A percentile compares a stretch with the other conserved stretches of the same genome.
Evolutionary conservation across 352 stramenopile genomes (phyloP).

Genomic region (Globisporangium nodosum): DNA sequence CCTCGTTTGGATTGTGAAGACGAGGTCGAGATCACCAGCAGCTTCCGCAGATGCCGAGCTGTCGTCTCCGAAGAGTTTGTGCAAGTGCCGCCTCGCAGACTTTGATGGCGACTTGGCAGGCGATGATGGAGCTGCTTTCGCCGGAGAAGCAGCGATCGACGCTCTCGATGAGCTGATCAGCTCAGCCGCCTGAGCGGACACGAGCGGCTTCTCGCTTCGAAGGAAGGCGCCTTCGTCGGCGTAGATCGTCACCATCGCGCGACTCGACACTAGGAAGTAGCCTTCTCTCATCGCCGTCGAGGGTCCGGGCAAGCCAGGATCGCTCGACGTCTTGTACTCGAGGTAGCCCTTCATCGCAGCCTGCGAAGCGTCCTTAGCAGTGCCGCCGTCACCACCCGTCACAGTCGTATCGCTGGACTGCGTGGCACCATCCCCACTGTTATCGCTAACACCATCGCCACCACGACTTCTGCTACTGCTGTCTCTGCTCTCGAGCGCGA

Average conservation of each 20-base stretch:
- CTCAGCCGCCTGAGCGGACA: conserved; percentile 29
- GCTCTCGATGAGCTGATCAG: conserved; percentile 11
- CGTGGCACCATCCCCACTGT: not conserved
- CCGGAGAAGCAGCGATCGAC: not conserved
- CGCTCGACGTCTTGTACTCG: conserved; percentile 9
- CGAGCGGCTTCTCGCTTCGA: conserved; percentile 10
- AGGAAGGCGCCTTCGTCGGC: conserved; percentile 43
- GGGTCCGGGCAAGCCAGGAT: conserved; percentile 9
- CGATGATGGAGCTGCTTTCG: not conserved
- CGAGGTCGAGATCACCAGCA: not conserved
- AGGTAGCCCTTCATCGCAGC: conserved; percentile 10
- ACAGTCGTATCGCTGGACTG: not conserved
- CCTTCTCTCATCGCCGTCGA: conserved; percentile 17
- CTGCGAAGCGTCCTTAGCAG: not conserved
- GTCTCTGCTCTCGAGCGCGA: not conserved
- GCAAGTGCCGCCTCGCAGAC: conserved; percentile 11
- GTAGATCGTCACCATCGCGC: conserved; percentile 31
- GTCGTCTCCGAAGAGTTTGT: conserved; percentile 19
- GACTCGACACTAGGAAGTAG: conserved; percentile 30
- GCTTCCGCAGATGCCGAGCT: not conserved
- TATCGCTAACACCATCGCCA: not conserved
- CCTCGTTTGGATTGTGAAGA: conserved; percentile 12
- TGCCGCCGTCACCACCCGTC: no score
- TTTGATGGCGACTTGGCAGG: not conserved
- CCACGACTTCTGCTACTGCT: not conserved